Conservation (phyloP, 257 asterid genomes). For the Striga asiatica region DNA sequence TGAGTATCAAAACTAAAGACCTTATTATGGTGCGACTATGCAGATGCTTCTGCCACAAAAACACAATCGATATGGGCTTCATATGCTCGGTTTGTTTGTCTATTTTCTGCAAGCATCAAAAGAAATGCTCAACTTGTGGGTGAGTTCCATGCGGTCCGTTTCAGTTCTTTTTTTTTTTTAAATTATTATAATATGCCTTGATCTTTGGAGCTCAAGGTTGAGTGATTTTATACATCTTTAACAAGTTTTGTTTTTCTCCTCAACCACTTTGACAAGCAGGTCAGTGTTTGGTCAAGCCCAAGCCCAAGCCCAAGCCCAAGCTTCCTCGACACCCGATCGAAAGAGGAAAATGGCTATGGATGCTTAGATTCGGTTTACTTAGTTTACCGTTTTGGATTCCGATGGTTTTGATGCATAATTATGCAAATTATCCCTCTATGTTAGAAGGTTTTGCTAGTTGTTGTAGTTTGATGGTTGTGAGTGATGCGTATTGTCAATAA, state of each 20-base stretch:
- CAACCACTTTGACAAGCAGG: conserved; percentile 25
- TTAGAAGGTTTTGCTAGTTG: too few species aligned
- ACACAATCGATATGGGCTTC: conserved; percentile 83
- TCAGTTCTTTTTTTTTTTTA: not conserved
- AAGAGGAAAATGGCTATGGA: conserved; percentile 30
- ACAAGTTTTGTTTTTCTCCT: not conserved
- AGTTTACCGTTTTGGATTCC: too few species aligned
- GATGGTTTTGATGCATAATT: too few species aligned
- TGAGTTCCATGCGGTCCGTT: conserved; percentile 25
- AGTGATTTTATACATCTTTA: not conserved
- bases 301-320: conserved; percentile 38
- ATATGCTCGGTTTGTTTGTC: conserved; percentile 92
- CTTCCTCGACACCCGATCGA: conserved; percentile 32
- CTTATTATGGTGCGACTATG: conserved; percentile 6
- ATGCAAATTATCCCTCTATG: too few species aligned
- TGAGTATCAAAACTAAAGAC: not conserved
- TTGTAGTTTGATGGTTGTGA: too few species aligned
- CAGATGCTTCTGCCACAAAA: conserved; percentile 96
- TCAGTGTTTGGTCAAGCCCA: conserved; percentile 59
- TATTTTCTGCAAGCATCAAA: conserved; percentile 84
- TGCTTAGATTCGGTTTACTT: conserved; percentile 12
- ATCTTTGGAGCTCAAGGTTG: not conserved
- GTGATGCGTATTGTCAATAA: too few species aligned
- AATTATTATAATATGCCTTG: not conserved
- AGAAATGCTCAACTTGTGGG: conserved; percentile 94